phyloP scores from a whole-genome alignment of 2,329 filamentous ascomycete species.

The Fusarium sp. region DNA sequence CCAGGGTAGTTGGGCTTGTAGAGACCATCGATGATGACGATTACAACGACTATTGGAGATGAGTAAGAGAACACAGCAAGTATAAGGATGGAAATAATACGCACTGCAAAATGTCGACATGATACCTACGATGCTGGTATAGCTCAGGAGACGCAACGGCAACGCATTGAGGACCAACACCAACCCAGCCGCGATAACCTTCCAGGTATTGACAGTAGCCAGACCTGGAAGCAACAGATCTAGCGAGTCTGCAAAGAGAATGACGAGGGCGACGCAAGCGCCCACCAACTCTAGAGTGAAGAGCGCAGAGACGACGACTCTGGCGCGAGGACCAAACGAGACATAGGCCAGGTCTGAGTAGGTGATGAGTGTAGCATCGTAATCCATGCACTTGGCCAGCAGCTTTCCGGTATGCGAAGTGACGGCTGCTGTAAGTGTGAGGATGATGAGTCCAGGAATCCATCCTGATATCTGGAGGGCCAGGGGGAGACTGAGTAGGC shows the following conservation, averaged over 20 bases:
- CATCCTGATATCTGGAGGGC: conserved; percentile 90
- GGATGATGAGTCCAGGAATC: conserved; percentile 81
- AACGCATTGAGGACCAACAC: conserved; percentile 86
- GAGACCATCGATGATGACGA: conserved; percentile 87
- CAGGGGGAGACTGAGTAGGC: conserved; percentile 87
- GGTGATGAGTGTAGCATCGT: conserved; percentile 86
- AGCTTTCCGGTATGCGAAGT: conserved; percentile 90
- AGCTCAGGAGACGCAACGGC: conserved; percentile 84
- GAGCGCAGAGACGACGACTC: conserved; percentile 83
- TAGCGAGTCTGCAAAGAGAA: conserved; percentile 93
- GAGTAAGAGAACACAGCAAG: conserved; percentile 2
- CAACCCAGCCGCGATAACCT: conserved; percentile 81
- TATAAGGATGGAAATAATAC: conserved; percentile 49
- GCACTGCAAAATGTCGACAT: conserved; percentile 87
- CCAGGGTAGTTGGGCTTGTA: conserved; percentile 83
- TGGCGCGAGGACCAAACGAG: conserved; percentile 85
- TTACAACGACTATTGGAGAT: conserved; percentile 73
- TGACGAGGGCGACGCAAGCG: conserved; percentile 87
- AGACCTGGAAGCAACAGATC: conserved; percentile 79
- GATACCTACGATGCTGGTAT: conserved; percentile 94
- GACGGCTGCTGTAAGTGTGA: conserved; percentile 77
- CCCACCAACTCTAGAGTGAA: conserved; percentile 90
- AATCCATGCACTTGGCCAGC: conserved; percentile 87
- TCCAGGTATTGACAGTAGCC: conserved; percentile 77
- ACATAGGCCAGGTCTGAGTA: conserved; percentile 95